A percentile compares a stretch with the other conserved stretches of the same genome.
Conservation (phyloP, 2,329 filamentous ascomycete genomes). For the Phymatotrichopsis omnivora region DNA sequence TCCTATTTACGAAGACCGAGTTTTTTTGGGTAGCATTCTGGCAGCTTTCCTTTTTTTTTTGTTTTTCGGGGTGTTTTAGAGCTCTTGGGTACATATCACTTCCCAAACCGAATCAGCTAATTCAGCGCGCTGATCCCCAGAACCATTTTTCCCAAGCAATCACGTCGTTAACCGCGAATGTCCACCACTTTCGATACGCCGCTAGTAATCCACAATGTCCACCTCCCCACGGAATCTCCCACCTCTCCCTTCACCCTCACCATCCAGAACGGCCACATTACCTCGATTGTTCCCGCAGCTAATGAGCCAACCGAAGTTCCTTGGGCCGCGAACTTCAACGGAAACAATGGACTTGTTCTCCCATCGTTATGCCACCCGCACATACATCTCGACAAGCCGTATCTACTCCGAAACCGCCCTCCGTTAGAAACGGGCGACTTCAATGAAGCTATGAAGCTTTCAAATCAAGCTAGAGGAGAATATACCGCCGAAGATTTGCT, state of each 20-base stretch:
- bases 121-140: too few relatives aligned
- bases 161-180: too few relatives aligned
- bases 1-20: too few relatives aligned
- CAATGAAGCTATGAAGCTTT: constrained; percentile 52
- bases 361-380: constrained; percentile 61
- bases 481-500: constrained; percentile 55
- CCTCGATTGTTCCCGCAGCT: constrained; percentile 3
- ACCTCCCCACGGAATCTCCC: constrained; percentile 8
- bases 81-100: too few relatives aligned
- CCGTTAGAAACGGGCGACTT: constrained; percentile 53
- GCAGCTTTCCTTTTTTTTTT: too few relatives aligned
- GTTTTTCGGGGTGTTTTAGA: constrained; percentile 4
- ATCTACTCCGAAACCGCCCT: constrained; percentile 49
- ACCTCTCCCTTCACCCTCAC: constrained; percentile 7
- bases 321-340: constrained; percentile 12
- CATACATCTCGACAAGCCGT: constrained; percentile 61
- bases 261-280: constrained; percentile 9
- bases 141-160: too few relatives aligned
- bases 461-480: constrained; percentile 49
- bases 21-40: too few relatives aligned
- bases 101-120: too few relatives aligned
- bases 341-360: constrained; percentile 36
- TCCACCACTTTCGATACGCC: too few relatives aligned
- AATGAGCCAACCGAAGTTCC: constrained; percentile 10
- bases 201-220: constrained; percentile 13